phyloP scores from a whole-genome alignment of 257 asterid genomes.

The Paraleonurus japonicus region DNA sequence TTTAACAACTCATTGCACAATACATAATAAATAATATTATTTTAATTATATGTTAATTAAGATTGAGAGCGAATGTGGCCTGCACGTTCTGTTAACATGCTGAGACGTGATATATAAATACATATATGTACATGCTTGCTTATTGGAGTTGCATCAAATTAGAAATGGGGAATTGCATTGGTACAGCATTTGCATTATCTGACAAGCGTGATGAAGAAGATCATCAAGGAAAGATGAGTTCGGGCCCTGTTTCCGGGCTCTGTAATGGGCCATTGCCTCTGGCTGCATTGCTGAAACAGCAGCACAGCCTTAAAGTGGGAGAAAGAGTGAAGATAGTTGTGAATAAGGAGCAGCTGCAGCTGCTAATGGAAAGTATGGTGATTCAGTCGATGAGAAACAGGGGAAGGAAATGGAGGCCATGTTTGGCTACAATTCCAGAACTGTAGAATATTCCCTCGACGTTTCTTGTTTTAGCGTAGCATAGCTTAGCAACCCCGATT shows the following conservation, averaged over 20 bases:
- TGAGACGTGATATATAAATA: background rate
- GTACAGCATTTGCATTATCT: slow-evolving; percentile 15
- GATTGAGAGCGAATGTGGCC: slow-evolving; percentile 21
- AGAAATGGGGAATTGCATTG: slow-evolving; percentile 43
- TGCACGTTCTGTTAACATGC: slow-evolving; percentile 31
- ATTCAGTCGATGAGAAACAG: slow-evolving; percentile 21
- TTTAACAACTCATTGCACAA: background rate
- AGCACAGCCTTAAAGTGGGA: slow-evolving; percentile 13
- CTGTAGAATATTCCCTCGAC: slow-evolving; percentile 3
- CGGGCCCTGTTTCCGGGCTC: background rate
- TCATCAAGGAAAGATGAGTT: slow-evolving; percentile 6
- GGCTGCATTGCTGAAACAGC: slow-evolving; percentile 30
- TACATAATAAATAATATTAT: background rate
- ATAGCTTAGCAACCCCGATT: slow-evolving; percentile 25
- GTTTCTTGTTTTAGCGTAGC: background rate
- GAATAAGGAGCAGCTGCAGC: slow-evolving; percentile 50
- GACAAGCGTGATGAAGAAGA: slow-evolving; percentile 25
- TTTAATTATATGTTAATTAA: background rate
- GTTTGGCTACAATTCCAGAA: slow-evolving; percentile 54
- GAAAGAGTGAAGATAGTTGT: slow-evolving; percentile 53
- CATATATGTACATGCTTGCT: background rate
- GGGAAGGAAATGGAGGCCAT: slow-evolving; percentile 50
- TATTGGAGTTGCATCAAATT: background rate
- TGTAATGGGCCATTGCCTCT: slow-evolving; percentile 11
- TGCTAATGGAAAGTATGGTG: slow-evolving; percentile 32